Evolutionary conservation across 2,329 filamentous ascomycete species (phyloP).

Genomic region (Aspergillus versicolor): DNA sequence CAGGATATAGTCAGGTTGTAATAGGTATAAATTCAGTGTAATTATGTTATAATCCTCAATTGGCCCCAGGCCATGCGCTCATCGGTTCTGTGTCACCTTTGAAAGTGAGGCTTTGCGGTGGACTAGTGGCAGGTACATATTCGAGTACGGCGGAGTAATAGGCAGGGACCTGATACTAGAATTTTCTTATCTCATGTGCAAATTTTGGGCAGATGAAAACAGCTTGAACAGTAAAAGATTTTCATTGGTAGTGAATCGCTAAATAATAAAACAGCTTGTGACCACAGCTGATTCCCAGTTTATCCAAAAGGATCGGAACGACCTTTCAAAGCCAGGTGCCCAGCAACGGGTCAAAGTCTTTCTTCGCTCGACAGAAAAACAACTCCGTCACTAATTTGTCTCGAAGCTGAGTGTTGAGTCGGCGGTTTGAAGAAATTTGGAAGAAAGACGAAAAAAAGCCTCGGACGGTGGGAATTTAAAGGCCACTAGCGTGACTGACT

Average conservation of each 20-base stretch:
- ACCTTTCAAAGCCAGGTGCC: slow-evolving; percentile 68
- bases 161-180: neutral
- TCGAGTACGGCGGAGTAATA: neutral
- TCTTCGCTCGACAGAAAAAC: slow-evolving; percentile 72
- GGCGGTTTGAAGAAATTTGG: slow-evolving; percentile 45
- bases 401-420: slow-evolving; percentile 55
- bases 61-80: neutral
- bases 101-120: too few species aligned
- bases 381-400: slow-evolving; percentile 51
- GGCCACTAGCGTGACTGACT: slow-evolving; percentile 23
- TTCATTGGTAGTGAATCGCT: too few species aligned
- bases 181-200: too few species aligned
- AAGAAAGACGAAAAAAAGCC: slow-evolving; percentile 29
- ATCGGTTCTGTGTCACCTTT: neutral
- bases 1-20: slow-evolving; percentile 1
- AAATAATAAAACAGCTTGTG: slow-evolving; percentile 40
- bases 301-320: slow-evolving; percentile 62
- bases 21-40: slow-evolving; percentile 8
- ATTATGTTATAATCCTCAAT: slow-evolving; percentile 5
- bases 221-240: too few species aligned
- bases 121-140: too few species aligned
- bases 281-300: slow-evolving; percentile 73
- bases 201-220: too few species aligned
- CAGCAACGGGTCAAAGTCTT: slow-evolving; percentile 63
- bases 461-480: slow-evolving; percentile 30